phyloP scores from a whole-genome alignment of 1,139 yeast species.

The Candida albicans region DNA sequence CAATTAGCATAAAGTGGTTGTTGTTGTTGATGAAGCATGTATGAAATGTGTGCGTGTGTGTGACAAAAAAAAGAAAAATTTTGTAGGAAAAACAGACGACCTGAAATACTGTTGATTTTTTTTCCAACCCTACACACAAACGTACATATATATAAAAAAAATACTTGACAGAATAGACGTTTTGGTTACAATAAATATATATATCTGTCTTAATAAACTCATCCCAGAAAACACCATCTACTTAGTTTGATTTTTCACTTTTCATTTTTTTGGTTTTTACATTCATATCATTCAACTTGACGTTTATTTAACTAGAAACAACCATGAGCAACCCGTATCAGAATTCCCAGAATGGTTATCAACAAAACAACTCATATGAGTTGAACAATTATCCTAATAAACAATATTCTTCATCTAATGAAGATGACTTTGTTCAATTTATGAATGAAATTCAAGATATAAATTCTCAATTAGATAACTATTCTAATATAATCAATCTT shows the following conservation, averaged over 20 bases:
- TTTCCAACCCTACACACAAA: not conserved
- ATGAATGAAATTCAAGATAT: slow-evolving; percentile 83
- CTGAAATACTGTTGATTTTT: not conserved
- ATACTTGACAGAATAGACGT: too few relatives aligned
- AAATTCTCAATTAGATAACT: slow-evolving; percentile 78
- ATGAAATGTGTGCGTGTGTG: not conserved
- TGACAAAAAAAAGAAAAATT: not conserved
- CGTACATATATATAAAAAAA: too few relatives aligned
- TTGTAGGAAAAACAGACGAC: not conserved
- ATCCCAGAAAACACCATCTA: not conserved
- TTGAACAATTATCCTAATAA: slow-evolving; percentile 33
- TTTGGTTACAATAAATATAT: too few relatives aligned
- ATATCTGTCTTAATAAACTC: too few relatives aligned
- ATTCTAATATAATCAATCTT: slow-evolving; percentile 71
- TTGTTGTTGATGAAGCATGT: not conserved
- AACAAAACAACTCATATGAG: slow-evolving; percentile 19
- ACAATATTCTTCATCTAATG: slow-evolving; percentile 24
- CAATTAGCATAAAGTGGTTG: not conserved
- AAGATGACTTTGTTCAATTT: slow-evolving; percentile 68
- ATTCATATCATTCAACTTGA: not conserved
- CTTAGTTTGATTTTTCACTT: not conserved
- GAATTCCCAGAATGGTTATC: slow-evolving; percentile 7
- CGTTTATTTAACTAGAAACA: not conserved
- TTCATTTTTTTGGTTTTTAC: not conserved
- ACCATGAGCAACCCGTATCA: slow-evolving; percentile 32